Base-by-base conservation (phyloP, 345 rosid species). In the Moricandia moricandioides region DNA sequence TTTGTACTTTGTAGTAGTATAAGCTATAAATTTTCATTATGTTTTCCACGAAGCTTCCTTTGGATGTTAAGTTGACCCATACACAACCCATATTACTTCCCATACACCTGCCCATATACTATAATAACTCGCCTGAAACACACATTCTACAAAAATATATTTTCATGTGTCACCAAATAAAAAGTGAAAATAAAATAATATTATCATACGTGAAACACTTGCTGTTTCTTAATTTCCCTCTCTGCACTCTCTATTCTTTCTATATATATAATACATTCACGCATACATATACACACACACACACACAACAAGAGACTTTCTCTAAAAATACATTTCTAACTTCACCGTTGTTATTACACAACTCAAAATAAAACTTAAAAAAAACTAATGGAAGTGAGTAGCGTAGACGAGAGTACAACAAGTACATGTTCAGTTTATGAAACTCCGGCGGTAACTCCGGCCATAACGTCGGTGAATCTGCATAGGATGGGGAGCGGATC, bases 401-500 rank as follows among this genome's bases (percentile, higher is more conserved):
- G 86, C 81, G 71, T 82, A 11, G 88, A 90, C 12, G 91, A 88
- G 56, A 85, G 90, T 81, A 80, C 88, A 0, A 85, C 87, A 0
- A 85, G 70, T 18, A 81, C 85, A 0, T 83, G 83, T 17, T 83
- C 92, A 11, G 7, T 78, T 0, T 26, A 73, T 24, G 71, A 71
- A 2, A 10, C 83, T 47, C 79, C 71, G 71, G 16, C 73, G 16
- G 65, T 67, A 1, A 6, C 82, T 47, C 70, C 70, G 71, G 16
- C 65, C 24, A 58, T 49, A 7, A 68, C 71, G 5, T 4, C 78
- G 10, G 52, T 64, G 4, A 85, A 83, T n/a, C n/a, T 86, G 11
- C 81, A 84, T 81, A 85, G 86, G 5, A 72, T 85, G 14, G 92
- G 91, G 39, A 86, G 96, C 67, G 93, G 89, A 62, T 67, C 83